These are phyloP conservation scores for Coemansia sp. DNA, from an alignment of 192 early-diverging fungal species.

Conservation along the genomic window DNA sequence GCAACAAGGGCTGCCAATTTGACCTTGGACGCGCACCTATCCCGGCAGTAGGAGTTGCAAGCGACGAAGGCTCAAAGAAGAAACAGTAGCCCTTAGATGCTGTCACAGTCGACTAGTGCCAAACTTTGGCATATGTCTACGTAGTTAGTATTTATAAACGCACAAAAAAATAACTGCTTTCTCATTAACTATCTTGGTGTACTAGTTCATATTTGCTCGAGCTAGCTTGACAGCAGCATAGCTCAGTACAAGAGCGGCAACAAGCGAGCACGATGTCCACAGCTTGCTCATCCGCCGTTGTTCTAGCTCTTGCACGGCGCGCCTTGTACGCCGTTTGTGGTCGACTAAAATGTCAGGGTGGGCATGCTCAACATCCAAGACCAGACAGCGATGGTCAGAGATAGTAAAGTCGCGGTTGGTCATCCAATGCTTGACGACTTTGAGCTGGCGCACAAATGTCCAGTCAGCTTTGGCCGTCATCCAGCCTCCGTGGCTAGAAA, in stretches of 20 bases:
- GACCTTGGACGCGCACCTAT: conserved; percentile 30
- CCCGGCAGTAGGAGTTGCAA: background rate
- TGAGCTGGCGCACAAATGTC: conserved; percentile 63
- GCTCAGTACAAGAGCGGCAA: conserved; percentile 26
- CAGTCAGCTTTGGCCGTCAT: conserved; percentile 75
- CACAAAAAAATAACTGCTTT: background rate
- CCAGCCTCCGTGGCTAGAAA: conserved; percentile 66
- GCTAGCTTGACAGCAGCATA: conserved; percentile 30
- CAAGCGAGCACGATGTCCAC: conserved; percentile 47
- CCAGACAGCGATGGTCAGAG: conserved; percentile 73
- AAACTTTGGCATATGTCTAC: background rate
- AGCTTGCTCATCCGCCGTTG: conserved; percentile 23
- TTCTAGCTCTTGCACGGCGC: conserved; percentile 26
- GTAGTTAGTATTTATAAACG: background rate
- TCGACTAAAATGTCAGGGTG: conserved; percentile 30
- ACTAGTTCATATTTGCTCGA: conserved; percentile 10
- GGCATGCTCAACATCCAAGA: conserved; percentile 58
- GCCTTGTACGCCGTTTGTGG: conserved; percentile 26
- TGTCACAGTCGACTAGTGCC: background rate
- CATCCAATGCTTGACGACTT: conserved; percentile 55
- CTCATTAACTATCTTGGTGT: background rate
- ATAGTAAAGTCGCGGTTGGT: conserved; percentile 66
- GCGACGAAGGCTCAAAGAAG: conserved; percentile 11
- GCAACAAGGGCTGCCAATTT: conserved; percentile 62
- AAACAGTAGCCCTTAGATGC: background rate